Conservation (phyloP, 2,329 filamentous ascomycete species). For the Fusarium sp. region DNA sequence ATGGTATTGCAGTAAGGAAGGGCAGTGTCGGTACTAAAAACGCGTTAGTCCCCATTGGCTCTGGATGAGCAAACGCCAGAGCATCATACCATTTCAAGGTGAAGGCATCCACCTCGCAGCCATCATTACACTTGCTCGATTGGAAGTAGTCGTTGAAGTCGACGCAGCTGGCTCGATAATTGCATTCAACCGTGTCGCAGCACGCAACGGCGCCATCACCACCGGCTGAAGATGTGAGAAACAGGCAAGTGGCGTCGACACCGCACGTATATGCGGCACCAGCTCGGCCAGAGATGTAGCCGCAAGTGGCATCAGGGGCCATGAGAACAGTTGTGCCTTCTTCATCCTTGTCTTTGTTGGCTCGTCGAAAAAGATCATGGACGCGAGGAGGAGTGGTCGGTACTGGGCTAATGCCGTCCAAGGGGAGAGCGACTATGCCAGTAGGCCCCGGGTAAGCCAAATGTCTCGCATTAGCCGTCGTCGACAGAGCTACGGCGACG, state of each 20-base stretch:
- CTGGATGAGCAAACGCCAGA: slow-evolving; percentile 34
- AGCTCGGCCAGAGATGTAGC: slow-evolving; percentile 61
- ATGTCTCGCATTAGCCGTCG: slow-evolving; percentile 52
- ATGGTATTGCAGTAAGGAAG: slow-evolving; percentile 64
- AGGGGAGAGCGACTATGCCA: slow-evolving; percentile 49
- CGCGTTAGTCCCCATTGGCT: slow-evolving; percentile 4
- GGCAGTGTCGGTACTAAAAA: slow-evolving; percentile 53
- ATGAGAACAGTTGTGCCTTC: slow-evolving; percentile 55
- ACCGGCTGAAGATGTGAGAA: slow-evolving; percentile 53
- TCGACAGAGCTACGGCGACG: slow-evolving; percentile 48
- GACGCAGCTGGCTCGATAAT: slow-evolving; percentile 56
- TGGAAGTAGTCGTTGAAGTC: slow-evolving; percentile 55
- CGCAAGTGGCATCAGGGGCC: slow-evolving; percentile 67
- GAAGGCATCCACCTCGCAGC: slow-evolving; percentile 58
- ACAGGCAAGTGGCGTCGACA: slow-evolving; percentile 55
- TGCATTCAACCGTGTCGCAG: slow-evolving; percentile 56
- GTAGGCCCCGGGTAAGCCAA: slow-evolving; percentile 55
- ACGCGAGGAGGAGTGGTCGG: slow-evolving; percentile 60
- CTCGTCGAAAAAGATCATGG: slow-evolving; percentile 51
- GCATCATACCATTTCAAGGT: slow-evolving; percentile 67
- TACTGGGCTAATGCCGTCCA: slow-evolving; percentile 56
- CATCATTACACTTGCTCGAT: slow-evolving; percentile 57
- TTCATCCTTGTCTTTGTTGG: slow-evolving; percentile 52
- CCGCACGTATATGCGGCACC: slow-evolving; percentile 60
- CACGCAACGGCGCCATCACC: slow-evolving; percentile 60